Evolutionary conservation across 2,329 filamentous ascomycete species (phyloP).

Genomic region (Sporothrix schenckii): DNA sequence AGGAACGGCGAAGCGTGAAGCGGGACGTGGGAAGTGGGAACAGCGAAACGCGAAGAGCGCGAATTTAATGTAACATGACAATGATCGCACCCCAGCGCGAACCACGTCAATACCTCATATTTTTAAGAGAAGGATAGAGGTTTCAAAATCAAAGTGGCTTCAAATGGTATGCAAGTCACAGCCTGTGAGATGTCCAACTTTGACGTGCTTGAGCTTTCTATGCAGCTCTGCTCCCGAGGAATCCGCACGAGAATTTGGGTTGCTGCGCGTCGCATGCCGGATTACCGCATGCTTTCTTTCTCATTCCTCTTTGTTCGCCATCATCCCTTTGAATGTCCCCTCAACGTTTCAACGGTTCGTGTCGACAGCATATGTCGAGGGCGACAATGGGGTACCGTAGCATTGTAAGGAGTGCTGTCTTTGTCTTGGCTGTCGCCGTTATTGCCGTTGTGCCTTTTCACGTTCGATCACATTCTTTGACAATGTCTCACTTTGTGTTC

Average conservation of each 20-base stretch:
- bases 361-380: neutral
- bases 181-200: too few species aligned
- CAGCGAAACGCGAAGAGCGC: neutral
- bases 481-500: too few species aligned
- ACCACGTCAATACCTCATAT: too few species aligned
- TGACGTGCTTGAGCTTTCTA: too few species aligned
- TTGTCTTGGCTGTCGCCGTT: too few species aligned
- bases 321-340: neutral
- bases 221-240: too few species aligned
- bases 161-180: too few species aligned
- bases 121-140: too few species aligned
- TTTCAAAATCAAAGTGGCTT: too few species aligned
- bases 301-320: neutral
- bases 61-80: neutral
- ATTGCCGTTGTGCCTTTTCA: too few species aligned
- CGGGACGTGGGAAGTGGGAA: neutral
- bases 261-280: neutral
- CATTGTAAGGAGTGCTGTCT: neutral
- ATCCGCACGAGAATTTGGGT: neutral
- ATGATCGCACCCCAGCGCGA: neutral
- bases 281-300: neutral
- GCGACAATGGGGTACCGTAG: neutral
- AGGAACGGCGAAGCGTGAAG: neutral
- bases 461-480: too few species aligned
- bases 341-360: neutral